These are phyloP conservation scores for Raphanus hybrid DNA, from an alignment of 441 rosid species.

Conservation along the genomic window DNA sequence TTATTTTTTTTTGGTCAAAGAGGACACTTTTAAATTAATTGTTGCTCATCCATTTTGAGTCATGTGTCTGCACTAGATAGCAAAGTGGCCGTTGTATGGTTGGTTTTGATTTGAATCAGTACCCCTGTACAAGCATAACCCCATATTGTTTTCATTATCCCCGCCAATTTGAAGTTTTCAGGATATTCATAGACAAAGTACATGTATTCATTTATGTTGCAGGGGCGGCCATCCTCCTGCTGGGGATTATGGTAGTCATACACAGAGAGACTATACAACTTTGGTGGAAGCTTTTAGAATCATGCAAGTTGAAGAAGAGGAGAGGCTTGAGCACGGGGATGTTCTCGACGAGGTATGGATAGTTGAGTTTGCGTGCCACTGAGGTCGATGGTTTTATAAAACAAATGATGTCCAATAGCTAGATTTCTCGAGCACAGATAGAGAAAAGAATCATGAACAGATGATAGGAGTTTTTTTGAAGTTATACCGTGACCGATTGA, in stretches of 20 bases:
- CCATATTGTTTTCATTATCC: not conserved
- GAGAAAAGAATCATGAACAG: not conserved
- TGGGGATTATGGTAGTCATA: slow-evolving; percentile 59
- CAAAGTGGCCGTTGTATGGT: slow-evolving; percentile 9
- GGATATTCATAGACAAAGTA: slow-evolving; percentile 17
- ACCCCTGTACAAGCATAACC: not conserved
- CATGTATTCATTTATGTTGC: slow-evolving; percentile 40
- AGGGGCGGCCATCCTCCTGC: slow-evolving; percentile 79
- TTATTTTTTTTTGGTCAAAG: not conserved
- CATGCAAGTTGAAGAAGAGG: slow-evolving; percentile 82
- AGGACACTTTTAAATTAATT: not conserved
- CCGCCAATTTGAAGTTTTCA: slow-evolving; percentile 1
- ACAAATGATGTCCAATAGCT: not conserved
- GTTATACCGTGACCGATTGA: not conserved
- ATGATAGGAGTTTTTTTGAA: not conserved
- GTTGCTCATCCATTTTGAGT: slow-evolving; percentile 6
- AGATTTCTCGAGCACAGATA: not conserved
- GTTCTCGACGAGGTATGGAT: slow-evolving; percentile 64
- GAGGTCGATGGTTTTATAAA: not conserved
- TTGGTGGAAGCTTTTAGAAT: slow-evolving; percentile 89
- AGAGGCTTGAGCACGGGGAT: slow-evolving; percentile 75
- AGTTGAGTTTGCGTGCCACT: slow-evolving; percentile 4
- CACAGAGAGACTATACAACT: slow-evolving; percentile 63
- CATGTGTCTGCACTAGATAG: slow-evolving; percentile 10
- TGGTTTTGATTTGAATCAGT: slow-evolving; percentile 5